Percentiles rank a stretch among this genome's conserved stretches.
These are phyloP conservation scores for Arxiozyma heterogenica DNA, from an alignment of 1,139 yeast species.

Conservation along the genomic window DNA sequence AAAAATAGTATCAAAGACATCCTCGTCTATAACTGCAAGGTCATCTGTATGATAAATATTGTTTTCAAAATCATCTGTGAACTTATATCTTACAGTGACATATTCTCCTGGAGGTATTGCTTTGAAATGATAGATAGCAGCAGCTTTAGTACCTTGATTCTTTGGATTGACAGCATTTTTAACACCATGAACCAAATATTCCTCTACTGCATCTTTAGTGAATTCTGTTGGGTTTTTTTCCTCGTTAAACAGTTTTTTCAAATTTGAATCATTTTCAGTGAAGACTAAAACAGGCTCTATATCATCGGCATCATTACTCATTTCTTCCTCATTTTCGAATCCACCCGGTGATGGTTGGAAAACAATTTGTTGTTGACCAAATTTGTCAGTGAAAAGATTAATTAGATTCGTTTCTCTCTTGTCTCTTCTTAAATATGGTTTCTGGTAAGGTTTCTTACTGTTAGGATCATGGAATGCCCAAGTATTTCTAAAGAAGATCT, in stretches of 20 bases:
- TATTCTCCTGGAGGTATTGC: slow-evolving; percentile 81
- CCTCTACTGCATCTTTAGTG: slow-evolving; percentile 90
- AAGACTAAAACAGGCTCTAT: slow-evolving; percentile 67
- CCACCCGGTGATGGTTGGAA: slow-evolving; percentile 89
- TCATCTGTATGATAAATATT: slow-evolving; percentile 22
- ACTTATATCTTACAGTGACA: slow-evolving; percentile 76
- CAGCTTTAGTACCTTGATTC: slow-evolving; percentile 60
- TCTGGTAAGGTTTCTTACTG: slow-evolving; percentile 37
- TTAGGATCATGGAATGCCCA: slow-evolving; percentile 47
- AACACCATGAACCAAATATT: slow-evolving; percentile 56
- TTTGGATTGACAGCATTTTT: slow-evolving; percentile 61
- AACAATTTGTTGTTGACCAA: slow-evolving; percentile 61
- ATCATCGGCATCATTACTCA: slow-evolving; percentile 42
- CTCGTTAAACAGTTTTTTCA: slow-evolving; percentile 55
- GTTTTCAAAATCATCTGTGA: slow-evolving; percentile 35
- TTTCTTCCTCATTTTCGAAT: slow-evolving; percentile 15
- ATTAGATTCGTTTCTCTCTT: slow-evolving; percentile 37
- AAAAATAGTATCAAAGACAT: slow-evolving; percentile 63
- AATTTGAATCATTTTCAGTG: slow-evolving; percentile 86
- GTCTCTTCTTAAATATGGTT: slow-evolving; percentile 44
- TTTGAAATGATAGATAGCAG: slow-evolving; percentile 77
- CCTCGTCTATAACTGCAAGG: slow-evolving; percentile 59
- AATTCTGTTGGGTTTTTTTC: slow-evolving; percentile 44
- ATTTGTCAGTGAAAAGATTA: slow-evolving; percentile 57
- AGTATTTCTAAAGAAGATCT: slow-evolving; percentile 77